Conservation (phyloP, 2,329 filamentous ascomycete species). For the Sclerotinia spermophila region DNA sequence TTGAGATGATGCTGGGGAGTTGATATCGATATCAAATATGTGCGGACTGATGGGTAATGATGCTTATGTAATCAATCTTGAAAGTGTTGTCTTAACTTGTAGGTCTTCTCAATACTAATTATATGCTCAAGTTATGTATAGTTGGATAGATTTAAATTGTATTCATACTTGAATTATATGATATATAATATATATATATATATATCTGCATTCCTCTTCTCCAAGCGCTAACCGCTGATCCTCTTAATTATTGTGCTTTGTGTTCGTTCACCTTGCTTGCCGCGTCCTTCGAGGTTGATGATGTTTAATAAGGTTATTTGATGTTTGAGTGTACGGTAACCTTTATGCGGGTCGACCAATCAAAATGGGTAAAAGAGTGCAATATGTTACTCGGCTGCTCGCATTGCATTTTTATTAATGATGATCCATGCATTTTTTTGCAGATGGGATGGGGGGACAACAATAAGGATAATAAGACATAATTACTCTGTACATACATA, state of each 20-base stretch:
- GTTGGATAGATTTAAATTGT: no score
- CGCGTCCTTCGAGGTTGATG: background rate
- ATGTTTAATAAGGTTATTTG: background rate
- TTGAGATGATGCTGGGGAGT: background rate
- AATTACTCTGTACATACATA: background rate
- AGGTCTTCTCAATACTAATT: no score
- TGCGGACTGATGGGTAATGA: background rate
- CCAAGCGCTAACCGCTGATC: background rate
- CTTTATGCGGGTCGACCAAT: background rate
- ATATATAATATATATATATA: no score
- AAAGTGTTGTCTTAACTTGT: background rate
- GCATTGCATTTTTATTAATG: slow-evolving; percentile 1
- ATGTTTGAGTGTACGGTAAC: slow-evolving; percentile 2
- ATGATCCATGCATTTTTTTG: slow-evolving; percentile 8
- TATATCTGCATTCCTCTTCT: background rate
- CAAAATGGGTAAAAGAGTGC: background rate
- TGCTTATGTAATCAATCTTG: background rate
- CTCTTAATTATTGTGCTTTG: background rate
- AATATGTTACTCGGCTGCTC: background rate
- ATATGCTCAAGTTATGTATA: no score
- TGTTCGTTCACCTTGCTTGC: slow-evolving; percentile 2
- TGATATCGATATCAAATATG: background rate
- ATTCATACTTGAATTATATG: background rate
- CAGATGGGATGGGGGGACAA: background rate
- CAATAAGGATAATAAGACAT: background rate